phyloP scores from a whole-genome alignment of 148 eudicot species.

The Chenopodium suecicum region DNA sequence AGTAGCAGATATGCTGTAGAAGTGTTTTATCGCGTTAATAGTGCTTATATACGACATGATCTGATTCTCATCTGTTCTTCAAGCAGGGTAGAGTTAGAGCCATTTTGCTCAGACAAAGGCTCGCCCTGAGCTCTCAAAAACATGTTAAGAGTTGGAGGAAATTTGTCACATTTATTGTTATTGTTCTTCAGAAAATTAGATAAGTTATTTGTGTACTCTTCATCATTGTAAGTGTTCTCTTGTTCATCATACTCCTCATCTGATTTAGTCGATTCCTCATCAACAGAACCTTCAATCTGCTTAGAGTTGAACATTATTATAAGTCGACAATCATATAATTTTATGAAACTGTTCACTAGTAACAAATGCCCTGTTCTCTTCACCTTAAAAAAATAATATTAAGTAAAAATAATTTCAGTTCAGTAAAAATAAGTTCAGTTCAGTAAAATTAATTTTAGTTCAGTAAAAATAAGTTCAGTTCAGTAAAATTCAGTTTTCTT shows the following conservation, averaged over 20 bases:
- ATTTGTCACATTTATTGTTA: constrained; percentile 31
- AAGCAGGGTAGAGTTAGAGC: constrained; percentile 20
- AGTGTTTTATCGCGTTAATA: constrained; percentile 42
- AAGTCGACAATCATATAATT: not conserved
- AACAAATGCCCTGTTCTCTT: no score
- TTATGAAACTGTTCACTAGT: not conserved
- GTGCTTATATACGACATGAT: constrained; percentile 23
- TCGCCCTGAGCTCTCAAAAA: constrained; percentile 49
- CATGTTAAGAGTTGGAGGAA: constrained; percentile 42
- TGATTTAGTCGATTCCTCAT: constrained; percentile 78
- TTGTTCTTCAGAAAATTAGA: constrained; percentile 21
- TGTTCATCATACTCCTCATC: constrained; percentile 79
- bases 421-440: no score
- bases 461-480: no score
- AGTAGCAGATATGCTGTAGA: constrained; percentile 46
- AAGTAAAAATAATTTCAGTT: no score
- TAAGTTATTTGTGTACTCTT: constrained; percentile 35
- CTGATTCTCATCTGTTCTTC: constrained; percentile 36
- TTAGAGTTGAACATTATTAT: not conserved
- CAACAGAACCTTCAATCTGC: constrained; percentile 94
- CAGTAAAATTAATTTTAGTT: no score
- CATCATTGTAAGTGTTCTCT: constrained; percentile 53
- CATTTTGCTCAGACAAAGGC: constrained; percentile 37
- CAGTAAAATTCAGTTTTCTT: no score
- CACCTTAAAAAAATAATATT: no score